These are phyloP conservation scores for Claviceps sp. DNA, from an alignment of 2,329 filamentous ascomycete genomes.

Conservation along the genomic window DNA sequence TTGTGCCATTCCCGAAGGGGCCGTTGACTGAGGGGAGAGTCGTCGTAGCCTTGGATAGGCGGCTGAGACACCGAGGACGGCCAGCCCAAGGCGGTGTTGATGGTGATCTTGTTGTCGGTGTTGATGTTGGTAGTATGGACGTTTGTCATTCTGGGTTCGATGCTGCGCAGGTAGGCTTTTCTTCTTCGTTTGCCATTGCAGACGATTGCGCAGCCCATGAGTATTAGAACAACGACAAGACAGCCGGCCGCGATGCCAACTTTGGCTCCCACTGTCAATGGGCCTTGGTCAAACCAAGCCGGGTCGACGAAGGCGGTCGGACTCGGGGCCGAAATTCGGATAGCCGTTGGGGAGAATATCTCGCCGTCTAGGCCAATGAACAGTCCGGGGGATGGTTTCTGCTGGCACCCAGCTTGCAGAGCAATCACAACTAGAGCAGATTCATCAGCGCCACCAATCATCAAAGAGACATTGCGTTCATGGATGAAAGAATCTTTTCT, in stretches of 20 bases:
- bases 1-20: conserved; percentile 40
- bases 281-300: conserved; percentile 26
- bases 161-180: conserved; percentile 33
- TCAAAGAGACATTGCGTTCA: not conserved
- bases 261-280: conserved; percentile 39
- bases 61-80: conserved; percentile 11
- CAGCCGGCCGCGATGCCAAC: conserved; percentile 44
- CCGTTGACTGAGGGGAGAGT: conserved; percentile 40
- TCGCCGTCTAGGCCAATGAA: conserved; percentile 37
- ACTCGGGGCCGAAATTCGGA: conserved; percentile 38
- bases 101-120: not conserved
- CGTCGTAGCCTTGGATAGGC: conserved; percentile 12
- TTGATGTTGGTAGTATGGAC: not conserved
- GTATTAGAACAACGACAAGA: conserved; percentile 31
- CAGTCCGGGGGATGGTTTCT: conserved; percentile 32
- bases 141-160: conserved; percentile 24
- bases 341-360: conserved; percentile 33
- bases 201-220: conserved; percentile 39
- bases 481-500: not conserved
- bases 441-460: not conserved
- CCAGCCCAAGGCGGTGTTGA: too few species aligned
- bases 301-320: conserved; percentile 25
- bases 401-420: conserved; percentile 42
- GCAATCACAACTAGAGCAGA: conserved; percentile 29
- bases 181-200: conserved; percentile 43